These are phyloP conservation scores for Withania somnifera DNA, from an alignment of 305 asterid species.

Conservation along the genomic window DNA sequence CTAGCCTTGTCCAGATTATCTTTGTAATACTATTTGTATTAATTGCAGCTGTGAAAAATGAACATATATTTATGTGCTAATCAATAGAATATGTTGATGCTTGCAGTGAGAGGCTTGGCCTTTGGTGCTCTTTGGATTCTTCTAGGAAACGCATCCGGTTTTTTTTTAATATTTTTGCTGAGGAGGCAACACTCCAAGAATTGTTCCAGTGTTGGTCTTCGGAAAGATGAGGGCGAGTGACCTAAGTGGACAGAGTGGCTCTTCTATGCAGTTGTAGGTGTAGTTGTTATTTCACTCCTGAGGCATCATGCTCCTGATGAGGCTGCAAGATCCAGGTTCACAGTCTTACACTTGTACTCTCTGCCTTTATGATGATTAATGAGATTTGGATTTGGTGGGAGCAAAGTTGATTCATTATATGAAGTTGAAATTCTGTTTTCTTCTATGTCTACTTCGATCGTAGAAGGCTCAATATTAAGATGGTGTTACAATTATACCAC, in stretches of 20 bases:
- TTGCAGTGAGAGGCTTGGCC: constrained; percentile 76
- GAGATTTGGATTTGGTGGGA: neutral
- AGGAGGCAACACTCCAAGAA: constrained; percentile 96
- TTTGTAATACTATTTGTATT: neutral
- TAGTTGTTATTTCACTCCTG: constrained; percentile 52
- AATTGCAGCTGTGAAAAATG: neutral
- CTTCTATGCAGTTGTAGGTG: constrained; percentile 60
- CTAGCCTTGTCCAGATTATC: neutral
- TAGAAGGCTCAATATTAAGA: neutral
- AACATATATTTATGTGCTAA: neutral
- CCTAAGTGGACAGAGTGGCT: constrained; percentile 96
- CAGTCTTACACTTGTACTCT: neutral
- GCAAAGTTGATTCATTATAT: neutral
- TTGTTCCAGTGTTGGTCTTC: constrained; percentile 98
- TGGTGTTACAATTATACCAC: neutral
- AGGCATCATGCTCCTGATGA: constrained; percentile 99
- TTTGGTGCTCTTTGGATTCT: constrained; percentile 74
- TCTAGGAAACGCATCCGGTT: constrained; percentile 87
- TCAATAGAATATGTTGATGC: neutral
- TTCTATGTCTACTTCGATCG: neutral
- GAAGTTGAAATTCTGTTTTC: neutral
- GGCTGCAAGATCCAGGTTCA: constrained; percentile 98
- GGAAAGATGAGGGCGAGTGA: constrained; percentile 85
- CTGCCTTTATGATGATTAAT: neutral
- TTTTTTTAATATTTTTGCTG: constrained; percentile 97